These are phyloP conservation scores for Amniculicola lignicola DNA, from an alignment of 495 filamentous ascomycete genomes.

Conservation along the genomic window DNA sequence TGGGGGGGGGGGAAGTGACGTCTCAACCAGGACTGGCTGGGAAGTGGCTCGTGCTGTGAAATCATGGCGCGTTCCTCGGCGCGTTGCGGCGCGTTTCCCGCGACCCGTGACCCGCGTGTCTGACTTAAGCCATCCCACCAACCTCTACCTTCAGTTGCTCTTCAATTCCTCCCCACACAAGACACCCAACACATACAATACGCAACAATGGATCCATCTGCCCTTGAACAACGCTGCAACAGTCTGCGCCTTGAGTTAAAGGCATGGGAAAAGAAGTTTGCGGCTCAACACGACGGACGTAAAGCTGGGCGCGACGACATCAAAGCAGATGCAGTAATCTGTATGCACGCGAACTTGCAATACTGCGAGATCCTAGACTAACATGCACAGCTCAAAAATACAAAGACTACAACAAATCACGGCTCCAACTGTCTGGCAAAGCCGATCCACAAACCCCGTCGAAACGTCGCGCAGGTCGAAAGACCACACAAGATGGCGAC, in stretches of 20 bases:
- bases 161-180: slow-evolving; percentile 1
- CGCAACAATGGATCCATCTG: slow-evolving; percentile 22
- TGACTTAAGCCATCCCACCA: slow-evolving; percentile 16
- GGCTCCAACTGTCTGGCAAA: slow-evolving; percentile 57
- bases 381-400: slow-evolving; percentile 71
- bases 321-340: slow-evolving; percentile 76
- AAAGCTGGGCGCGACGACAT: slow-evolving; percentile 85
- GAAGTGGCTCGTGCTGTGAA: slow-evolving; percentile 9
- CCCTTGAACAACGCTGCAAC: slow-evolving; percentile 25
- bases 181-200: no score
- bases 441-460: slow-evolving; percentile 37
- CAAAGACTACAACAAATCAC: slow-evolving; percentile 77
- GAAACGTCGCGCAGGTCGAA: slow-evolving; percentile 39
- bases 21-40: no score
- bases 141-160: slow-evolving; percentile 8
- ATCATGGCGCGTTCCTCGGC: slow-evolving; percentile 16
- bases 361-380: not conserved
- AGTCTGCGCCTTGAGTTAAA: slow-evolving; percentile 73
- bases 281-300: slow-evolving; percentile 61
- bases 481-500: slow-evolving; percentile 12
- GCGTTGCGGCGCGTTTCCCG: slow-evolving; percentile 19
- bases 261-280: slow-evolving; percentile 78
- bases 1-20: no score
- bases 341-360: slow-evolving; percentile 47
- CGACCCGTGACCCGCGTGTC: no score